Conservation (phyloP, 495 filamentous ascomycete species). For the Daldinia bambusicola region DNA sequence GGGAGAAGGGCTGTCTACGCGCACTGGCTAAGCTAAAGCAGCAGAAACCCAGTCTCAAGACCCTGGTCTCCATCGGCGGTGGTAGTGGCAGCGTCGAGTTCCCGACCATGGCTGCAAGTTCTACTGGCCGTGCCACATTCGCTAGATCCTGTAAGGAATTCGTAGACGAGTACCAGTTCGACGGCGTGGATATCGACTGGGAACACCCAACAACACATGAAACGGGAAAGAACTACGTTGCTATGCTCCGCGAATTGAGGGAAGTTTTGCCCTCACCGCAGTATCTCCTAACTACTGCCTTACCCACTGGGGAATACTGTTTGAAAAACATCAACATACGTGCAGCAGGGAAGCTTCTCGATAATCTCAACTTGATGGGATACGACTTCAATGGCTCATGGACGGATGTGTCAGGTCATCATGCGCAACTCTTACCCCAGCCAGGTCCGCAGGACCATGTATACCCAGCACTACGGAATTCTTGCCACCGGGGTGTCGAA, state of each 20-base stretch:
- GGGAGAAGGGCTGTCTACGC: constrained; percentile 73
- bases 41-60: constrained; percentile 70
- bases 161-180: constrained; percentile 71
- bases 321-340: constrained; percentile 74
- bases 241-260: constrained; percentile 71
- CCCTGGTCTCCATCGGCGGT: constrained; percentile 81
- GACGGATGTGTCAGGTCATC: constrained; percentile 72
- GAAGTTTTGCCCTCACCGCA: constrained; percentile 66
- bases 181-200: constrained; percentile 89
- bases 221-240: constrained; percentile 72
- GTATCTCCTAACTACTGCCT: constrained; percentile 74
- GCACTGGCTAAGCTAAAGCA: constrained; percentile 73
- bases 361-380: constrained; percentile 83
- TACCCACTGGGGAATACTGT: constrained; percentile 79
- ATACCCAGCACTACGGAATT: constrained; percentile 51
- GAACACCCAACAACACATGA: constrained; percentile 73
- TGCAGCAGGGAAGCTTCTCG: constrained; percentile 66
- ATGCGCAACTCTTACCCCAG: constrained; percentile 70
- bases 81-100: constrained; percentile 78
- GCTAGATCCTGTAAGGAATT: constrained; percentile 67
- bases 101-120: constrained; percentile 67
- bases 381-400: constrained; percentile 85
- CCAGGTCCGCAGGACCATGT: constrained; percentile 56
- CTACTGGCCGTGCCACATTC: constrained; percentile 65
- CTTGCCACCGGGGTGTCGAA: constrained; percentile 68